Evolutionary conservation across 78 protist species (phyloP), one percentile per base, ranked within the genome.

Genomic region (Creolimax fragrantissima): DNA sequence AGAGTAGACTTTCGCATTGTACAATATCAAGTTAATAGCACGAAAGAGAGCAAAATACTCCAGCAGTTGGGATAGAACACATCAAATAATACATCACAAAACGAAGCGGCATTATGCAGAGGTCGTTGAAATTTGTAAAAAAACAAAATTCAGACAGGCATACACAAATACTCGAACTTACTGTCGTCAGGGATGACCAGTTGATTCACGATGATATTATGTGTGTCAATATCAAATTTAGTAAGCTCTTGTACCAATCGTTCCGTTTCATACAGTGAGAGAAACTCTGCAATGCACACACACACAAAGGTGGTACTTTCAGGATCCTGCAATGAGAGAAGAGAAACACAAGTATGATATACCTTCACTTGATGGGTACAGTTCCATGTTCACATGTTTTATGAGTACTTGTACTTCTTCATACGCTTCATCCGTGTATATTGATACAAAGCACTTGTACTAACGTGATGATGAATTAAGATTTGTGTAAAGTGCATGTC

Each of bases 201-300:
- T 93, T 98, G 99, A 96, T 98, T 98, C 74, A 98, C 99, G 36
- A 98, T 47, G 58, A 98, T 92, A 93, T 96, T 96, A 67, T 96
- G 96, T 24, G 92, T 74, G 88, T 98, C 99, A 47, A 98, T 98
- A 44, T 93, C 98, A 44, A 88, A 94, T 92, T 94, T 94, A 35
- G 97, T 92, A 44, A 98, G 95, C 47, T 96, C 98, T 90, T 98
- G 98, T 3, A 99, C 92, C 36, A 99, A 93, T n/a, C 99, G 94
- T 94, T 99, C 99, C 2, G 99, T 99, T 91, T 99, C 99, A 90
- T 98, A 99, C 4, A 99, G 93, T 35, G 99, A 96, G 7, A 98
- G 97, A 89, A 98, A 98, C 93, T 98, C 99, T 11, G 99, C 97
- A 44, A 99, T 98, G 92, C 99, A 97, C 11, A 99, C 99, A 89